Conservation (phyloP, 306 rosid genomes). For the Vicia villosa region DNA sequence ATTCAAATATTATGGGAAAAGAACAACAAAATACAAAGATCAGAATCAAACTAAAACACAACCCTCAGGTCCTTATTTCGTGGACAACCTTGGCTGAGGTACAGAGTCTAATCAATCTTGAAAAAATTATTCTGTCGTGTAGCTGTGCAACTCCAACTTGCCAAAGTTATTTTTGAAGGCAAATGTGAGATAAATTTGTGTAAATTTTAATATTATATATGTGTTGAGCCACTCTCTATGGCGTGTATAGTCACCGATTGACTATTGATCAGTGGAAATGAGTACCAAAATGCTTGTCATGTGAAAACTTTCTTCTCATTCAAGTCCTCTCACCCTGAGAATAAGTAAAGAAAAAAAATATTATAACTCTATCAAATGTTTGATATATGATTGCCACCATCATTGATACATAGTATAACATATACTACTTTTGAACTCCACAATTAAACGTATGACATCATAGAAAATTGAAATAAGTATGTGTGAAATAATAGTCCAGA, state of each 20-base stretch:
- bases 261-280: slow-evolving; percentile 16
- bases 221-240: slow-evolving; percentile 3
- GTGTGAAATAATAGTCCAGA: neutral
- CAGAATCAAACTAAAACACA: slow-evolving; percentile 8
- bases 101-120: neutral
- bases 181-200: slow-evolving; percentile 5
- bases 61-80: slow-evolving; percentile 16
- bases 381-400: neutral
- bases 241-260: slow-evolving; percentile 7
- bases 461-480: neutral
- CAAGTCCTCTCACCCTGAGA: slow-evolving; percentile 36
- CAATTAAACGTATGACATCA: neutral
- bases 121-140: slow-evolving; percentile 17
- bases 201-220: slow-evolving; percentile 4
- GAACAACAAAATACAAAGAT: neutral
- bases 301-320: slow-evolving; percentile 23
- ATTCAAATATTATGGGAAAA: neutral
- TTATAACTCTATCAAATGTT: neutral
- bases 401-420: neutral
- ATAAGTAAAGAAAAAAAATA: neutral
- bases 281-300: neutral
- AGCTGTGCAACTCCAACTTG: slow-evolving; percentile 6
- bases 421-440: neutral
- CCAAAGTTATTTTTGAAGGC: slow-evolving; percentile 26
- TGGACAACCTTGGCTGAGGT: slow-evolving; percentile 18